Conservation (phyloP, 108 stramenopile genomes). For the Asterionellopsis glacialis region DNA sequence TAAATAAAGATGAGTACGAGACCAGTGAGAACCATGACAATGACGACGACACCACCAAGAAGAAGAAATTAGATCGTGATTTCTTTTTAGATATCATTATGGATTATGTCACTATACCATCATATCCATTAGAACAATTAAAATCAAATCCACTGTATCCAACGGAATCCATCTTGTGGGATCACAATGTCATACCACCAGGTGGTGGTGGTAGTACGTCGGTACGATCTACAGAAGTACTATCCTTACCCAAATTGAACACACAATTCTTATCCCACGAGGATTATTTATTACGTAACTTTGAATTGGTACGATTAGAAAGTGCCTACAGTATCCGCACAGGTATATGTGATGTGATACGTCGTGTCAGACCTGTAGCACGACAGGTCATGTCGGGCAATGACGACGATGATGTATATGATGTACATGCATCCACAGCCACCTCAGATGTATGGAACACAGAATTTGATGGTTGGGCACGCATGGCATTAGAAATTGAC, state of each 20-base stretch:
- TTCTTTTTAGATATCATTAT: constrained; percentile 55
- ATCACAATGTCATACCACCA: constrained; percentile 66
- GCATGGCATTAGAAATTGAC: constrained; percentile 76
- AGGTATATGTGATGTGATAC: constrained; percentile 86
- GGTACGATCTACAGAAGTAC: constrained; percentile 21
- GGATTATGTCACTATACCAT: constrained; percentile 59
- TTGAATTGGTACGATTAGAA: constrained; percentile 86
- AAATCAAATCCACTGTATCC: constrained; percentile 84
- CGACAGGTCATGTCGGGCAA: constrained; percentile 29
- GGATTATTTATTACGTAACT: constrained; percentile 91
- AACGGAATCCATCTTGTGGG: constrained; percentile 88
- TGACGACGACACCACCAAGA: constrained; percentile 3
- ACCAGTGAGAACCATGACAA: constrained; percentile 5
- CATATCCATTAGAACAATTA: constrained; percentile 55
- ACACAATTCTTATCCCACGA: constrained; percentile 84
- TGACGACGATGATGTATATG: constrained; percentile 24
- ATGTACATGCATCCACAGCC: background rate
- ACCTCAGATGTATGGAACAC: constrained; percentile 26
- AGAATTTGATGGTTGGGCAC: constrained; percentile 78
- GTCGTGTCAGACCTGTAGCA: constrained; percentile 58
- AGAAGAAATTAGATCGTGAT: constrained; percentile 16
- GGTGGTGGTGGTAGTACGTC: too few species aligned
- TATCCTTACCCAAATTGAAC: constrained; percentile 89
- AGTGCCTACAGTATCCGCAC: constrained; percentile 90
- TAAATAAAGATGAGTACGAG: constrained; percentile 40